Base-by-base conservation (phyloP, 192 early-diverging fungal species). In the Geranomyces michiganensis region DNA sequence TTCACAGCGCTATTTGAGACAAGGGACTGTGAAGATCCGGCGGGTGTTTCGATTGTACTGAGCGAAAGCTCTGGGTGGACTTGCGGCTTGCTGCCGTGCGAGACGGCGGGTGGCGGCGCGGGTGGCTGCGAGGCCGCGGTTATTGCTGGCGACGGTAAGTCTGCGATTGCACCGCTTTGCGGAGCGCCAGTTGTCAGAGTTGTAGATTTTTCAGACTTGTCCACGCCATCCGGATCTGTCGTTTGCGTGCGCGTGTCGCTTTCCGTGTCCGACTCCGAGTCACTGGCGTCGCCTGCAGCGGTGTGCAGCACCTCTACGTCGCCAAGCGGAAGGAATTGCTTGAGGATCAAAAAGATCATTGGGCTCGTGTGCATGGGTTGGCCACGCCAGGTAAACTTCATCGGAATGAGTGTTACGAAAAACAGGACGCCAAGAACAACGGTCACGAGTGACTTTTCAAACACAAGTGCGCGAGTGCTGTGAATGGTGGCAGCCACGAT, bases 391-490 rank as follows among this genome's bases (percentile, higher is more conserved):
- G 24, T 26, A 6, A 26, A n/a, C 29, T 30, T 26, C 17, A 61
- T 33, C 59, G 59, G 59, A 31, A 61, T 26, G 7, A 61, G 59
- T 8, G 59, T 61, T 2, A 61, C 19, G 29, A 61, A 19, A 32
- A 61, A 61, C 27, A 61, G 21, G 8, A 61, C 17, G 9, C 59
- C 59, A 8, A 61, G 32, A 27, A 61, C 31, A 8, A 33, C 26
- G 5, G 59, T 61, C 5, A 61, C 59, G 2, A 61, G 27, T 8
- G 27, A 19, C 32, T 61, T 61, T 30, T 61, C 59, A 19, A 61
- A 31, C 17, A 61, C 59, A 26, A 61, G 59, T 12, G 29, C 19
- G 59, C 59, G 59, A 3, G 59, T 30, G 32, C 29, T 61, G 59
- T 32, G 19, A 7, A 30, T 61, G 6, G 31, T 32, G 6, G 59